phyloP scores from a whole-genome alignment of 257 asterid genomes.

The Nicotiana sylvestris region DNA sequence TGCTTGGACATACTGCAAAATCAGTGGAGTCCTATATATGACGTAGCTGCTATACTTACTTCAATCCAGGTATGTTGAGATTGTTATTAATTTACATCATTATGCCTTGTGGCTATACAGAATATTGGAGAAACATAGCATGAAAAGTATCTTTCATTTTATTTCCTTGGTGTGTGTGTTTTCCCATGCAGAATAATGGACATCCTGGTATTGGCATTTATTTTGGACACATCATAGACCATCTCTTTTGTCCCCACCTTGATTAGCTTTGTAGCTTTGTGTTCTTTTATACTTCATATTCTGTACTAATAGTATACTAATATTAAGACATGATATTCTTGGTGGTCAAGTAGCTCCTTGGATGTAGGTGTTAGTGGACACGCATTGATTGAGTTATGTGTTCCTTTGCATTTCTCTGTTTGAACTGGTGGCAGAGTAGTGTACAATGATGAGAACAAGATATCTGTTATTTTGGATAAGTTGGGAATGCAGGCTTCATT shows the following conservation, averaged over 20 bases:
- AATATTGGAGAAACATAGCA: background rate
- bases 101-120: background rate
- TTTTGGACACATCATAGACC: background rate
- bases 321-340: background rate
- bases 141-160: background rate
- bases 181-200: background rate
- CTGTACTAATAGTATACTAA: background rate
- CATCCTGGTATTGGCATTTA: background rate
- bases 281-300: background rate
- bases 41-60: constrained; percentile 92
- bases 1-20: constrained; percentile 92
- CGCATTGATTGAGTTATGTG: background rate
- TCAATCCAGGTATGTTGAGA: constrained; percentile 67
- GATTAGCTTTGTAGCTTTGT: background rate
- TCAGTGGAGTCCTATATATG: constrained; percentile 95
- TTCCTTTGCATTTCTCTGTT: background rate
- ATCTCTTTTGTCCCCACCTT: background rate
- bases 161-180: background rate
- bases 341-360: background rate
- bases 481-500: constrained; percentile 1
- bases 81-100: background rate
- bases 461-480: background rate
- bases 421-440: background rate
- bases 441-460: background rate
- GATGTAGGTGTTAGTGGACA: background rate